Base-by-base conservation (phyloP, 75 land plant genomes). In the Pinus albicaulis region DNA sequence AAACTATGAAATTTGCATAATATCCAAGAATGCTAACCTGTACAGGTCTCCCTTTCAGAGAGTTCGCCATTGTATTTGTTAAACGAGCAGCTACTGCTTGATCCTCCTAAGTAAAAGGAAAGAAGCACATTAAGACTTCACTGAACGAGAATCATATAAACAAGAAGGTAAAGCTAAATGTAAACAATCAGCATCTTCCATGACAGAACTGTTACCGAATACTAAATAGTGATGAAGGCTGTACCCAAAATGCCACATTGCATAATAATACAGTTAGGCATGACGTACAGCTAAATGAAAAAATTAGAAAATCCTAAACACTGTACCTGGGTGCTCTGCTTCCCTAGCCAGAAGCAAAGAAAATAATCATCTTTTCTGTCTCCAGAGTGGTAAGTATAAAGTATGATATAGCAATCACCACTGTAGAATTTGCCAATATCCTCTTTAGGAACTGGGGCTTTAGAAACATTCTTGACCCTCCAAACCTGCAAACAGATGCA, bases 331-430 rank as follows among this genome's bases (percentile, higher is more conserved):
- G 84, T 71, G 65, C 89, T 87, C 38, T 91, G 93, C 61, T 88
- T 91, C 64, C 98, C 98, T 76, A 93, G 52, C 98, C 98, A 95
- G 72, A 78, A 83, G 80, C 92, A 89, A 73, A 95, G 83, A 59
- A 86, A 88, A 77, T 88, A 89, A 15, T 95, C 98, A 70, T 95
- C 98, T 76, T 88, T 95, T 74, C 78, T 87, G 28, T 94, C 98
- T 71, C 86, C 81, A 59, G 90, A 86, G 80, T 89, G 96, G 76
- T 94, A 94, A 19, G 98, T 87, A 71, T 94, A 94, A 68, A 94
- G 91, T 48, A 94, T 76, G 71, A 94, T 80, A 62, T 94, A 94
- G 80, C 98, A 95, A 62, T 91, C 90, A 59, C 92, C 92, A 81
- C 86, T 77, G 71, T 85, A 95, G 77, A 95, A 95, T 79, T 93